Evolutionary conservation across 257 asterid genomes (phyloP), one percentile per base, ranked within the genome.

Genomic region (Solanum chaucha): DNA sequence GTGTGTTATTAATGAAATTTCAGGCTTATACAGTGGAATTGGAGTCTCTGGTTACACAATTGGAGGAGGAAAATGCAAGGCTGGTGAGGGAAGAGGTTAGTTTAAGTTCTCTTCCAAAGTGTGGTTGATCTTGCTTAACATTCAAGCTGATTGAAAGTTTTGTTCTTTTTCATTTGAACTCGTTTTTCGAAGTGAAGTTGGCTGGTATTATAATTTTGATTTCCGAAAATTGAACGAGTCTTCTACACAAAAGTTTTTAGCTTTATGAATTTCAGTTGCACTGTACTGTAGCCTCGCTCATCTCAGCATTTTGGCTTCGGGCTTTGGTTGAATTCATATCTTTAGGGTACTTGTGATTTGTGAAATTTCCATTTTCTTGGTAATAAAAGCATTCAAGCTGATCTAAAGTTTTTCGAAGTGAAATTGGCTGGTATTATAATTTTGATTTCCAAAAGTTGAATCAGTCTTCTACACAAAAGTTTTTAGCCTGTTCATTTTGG

Each of bases 1-100:
- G 87, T 74, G 30, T 46, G 38, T 73, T 71, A 64, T 75, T 26
- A 55, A 41, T 67, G 5, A 9, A 34, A 34, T 86, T 83, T 65
- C 72, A 91, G 99, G 99, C 99, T 84, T 95, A 97, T 88, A 97
- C 98, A 0, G 95, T 95, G 87, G 99, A 97, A 89, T 88, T 97
- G 93, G 99, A 95, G 90, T 87, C 98, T 19, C 46, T 93, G 93
- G 99, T 97, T 88, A 90, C 96, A 5, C 94, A 92, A 65, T 92
- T 94, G 83, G 98, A 94, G 93, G 95, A 94, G 92, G 99, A 97
- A 83, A 93, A 97, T 83, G 98, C 98, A 10, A 90, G 88, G 93
- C 94, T 97, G 59, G 72, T 93, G 92, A 94, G 85, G 86, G 92
- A 94, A 93, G 95, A 92, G 98, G 99, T 97, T 87, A 1, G 48